Base-by-base conservation (phyloP, 805 yeast species). In the Candida lessepsii region DNA sequence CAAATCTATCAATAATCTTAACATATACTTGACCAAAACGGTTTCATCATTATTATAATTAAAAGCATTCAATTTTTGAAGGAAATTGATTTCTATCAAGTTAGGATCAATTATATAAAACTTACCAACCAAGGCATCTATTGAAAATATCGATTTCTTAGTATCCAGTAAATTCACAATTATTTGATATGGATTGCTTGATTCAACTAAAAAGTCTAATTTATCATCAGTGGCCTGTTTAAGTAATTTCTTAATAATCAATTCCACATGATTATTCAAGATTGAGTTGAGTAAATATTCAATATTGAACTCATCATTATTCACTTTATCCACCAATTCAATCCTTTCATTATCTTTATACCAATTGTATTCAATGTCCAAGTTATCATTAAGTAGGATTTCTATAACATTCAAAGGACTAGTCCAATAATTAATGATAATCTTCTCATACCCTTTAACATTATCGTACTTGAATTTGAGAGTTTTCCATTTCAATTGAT, bases 361-460 rank as follows among this genome's bases (percentile, higher is more conserved):
- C 90, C 90, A 83, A 43, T 80, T 66, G 50, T 75, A 74, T 20
- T 72, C 72, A 20, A 83, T 59, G 23, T 73, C 67, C 47, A 73
- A 66, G 17, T 60, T 55, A 20, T 55, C 59, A 48, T 71, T 74
- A n/a, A 81, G 61, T 0, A 86, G 86, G 37, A 84, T 73, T 47
- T 82, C 86, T 23, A 83, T 67, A 31, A 73, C 71, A 2, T 83
- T 78, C 34, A 68, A 69, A 51, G 73, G 69, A 35, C 70, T 63
- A 16, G 55, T 44, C 91, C 95, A 86, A 58, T 85, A 86, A 35
- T 75, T 73, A 2, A 86, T 65, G 3, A 71, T 57, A 9, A 86
- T 73, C 15, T 72, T 58, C 18, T 80, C 73, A 40, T 71, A 69
- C 8, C 26, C 40, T 19, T 28, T 20, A 8, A 77, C 80, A 9